Evolutionary conservation across 2,329 filamentous ascomycete genomes (phyloP), one percentile per base, ranked within the genome.

Genomic region (Diaporthe nobilis): DNA sequence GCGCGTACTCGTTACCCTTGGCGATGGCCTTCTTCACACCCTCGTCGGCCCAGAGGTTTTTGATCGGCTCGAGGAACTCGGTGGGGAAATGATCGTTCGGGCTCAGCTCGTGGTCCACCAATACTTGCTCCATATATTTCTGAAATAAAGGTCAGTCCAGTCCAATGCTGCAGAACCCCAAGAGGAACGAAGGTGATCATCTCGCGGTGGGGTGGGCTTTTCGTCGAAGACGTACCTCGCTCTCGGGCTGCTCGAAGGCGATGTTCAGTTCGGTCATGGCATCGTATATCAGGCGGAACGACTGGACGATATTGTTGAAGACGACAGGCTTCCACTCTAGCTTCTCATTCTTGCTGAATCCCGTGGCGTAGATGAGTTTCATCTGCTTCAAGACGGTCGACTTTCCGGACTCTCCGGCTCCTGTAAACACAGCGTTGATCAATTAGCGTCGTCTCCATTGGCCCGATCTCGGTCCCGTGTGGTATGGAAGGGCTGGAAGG

Each of bases 361-460:
- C 96, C 84, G 95, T 93, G 20, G 95, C 92, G 84, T 98, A 97
- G 80, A 99, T 98, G 85, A 99, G 92, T 84, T 96, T 96, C 97
- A 99, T 98, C 88, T 98, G 96, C 88, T 98, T 98, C 79, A 98
- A 91, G 76, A 98, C 96, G 1, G 96, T 98, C 12, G 96, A 98
- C 86, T 98, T 98, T 79, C 96, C 95, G 76, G 94, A 97, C 86
- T 98, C 96, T 82, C 96, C 96, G 81, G 96, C 96, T 84, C 96
- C 96, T 77, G 44, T 37, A 25, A 51, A 42, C 20, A 71, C 9
- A 49, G 34, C 47, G n/a, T 25, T 57, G 20, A 39, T 74, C 25
- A 49, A 22, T 76, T 25, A 75, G 72, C 67, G 49, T 53, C n/a
- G 25, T 72, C 44, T 34, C 17, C 10, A 42, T 28, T 34, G 31